A percentile compares a stretch with the other conserved stretches of the same genome.
These are phyloP conservation scores for Cercophora samala DNA, from an alignment of 495 filamentous ascomycete genomes.

Conservation along the genomic window DNA sequence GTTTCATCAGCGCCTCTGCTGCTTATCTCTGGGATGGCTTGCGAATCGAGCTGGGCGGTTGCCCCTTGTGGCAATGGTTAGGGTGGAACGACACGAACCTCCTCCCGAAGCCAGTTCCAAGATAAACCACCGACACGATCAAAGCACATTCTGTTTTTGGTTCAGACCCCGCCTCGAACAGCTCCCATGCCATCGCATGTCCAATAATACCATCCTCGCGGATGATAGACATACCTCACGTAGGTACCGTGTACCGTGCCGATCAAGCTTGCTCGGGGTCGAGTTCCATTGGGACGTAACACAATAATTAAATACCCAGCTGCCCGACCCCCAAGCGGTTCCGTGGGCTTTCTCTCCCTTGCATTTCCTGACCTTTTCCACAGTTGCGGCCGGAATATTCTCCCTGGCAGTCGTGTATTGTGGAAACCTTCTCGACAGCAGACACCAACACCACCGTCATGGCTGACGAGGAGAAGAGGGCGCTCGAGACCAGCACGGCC, in stretches of 20 bases:
- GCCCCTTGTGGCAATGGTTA: not conserved
- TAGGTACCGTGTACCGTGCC: not conserved
- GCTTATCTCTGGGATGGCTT: conserved; percentile 16
- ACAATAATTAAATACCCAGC: conserved; percentile 10
- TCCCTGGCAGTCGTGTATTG: conserved; percentile 2
- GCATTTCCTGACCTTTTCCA: not conserved
- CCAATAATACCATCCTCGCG: not conserved
- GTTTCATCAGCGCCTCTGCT: conserved; percentile 5
- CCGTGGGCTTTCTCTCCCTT: not conserved
- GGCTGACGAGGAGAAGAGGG: conserved; percentile 28
- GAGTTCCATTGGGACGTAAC: conserved; percentile 1
- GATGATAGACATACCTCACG: not conserved
- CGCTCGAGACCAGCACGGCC: conserved; percentile 16
- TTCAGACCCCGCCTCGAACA: not conserved
- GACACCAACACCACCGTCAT: conserved; percentile 16
- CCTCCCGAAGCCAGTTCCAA: not conserved
- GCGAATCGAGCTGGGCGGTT: not conserved
- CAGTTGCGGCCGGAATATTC: not conserved
- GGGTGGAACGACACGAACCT: not conserved
- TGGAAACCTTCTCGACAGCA: not conserved
- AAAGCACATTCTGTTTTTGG: not conserved
- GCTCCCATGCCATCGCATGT: no score
- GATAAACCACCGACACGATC: not conserved
- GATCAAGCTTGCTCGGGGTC: not conserved
- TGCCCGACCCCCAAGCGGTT: not conserved